Evolutionary conservation across 2,329 filamentous ascomycete species (phyloP).

Genomic region (Amphichorda felina): DNA sequence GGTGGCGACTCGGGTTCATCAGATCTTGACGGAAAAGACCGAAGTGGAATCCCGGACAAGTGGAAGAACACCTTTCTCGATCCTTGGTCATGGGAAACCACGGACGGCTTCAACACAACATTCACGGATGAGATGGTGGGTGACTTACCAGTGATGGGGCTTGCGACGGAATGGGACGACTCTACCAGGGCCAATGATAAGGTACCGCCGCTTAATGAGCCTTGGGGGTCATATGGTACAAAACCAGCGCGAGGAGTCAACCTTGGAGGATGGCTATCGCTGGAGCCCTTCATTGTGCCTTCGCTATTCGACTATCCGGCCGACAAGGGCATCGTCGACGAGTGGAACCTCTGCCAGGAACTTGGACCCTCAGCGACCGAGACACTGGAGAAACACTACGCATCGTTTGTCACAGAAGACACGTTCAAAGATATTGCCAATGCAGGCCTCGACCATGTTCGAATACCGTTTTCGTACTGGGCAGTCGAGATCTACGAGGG

Average conservation of each 20-base stretch:
- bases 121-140: conserved; percentile 81
- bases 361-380: conserved; percentile 56
- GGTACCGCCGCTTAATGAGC: conserved; percentile 63
- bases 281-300: conserved; percentile 93
- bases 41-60: conserved; percentile 46
- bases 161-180: conserved; percentile 80
- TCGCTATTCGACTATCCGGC: conserved; percentile 69
- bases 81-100: conserved; percentile 86
- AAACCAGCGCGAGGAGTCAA: conserved; percentile 83
- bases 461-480: conserved; percentile 95
- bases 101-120: conserved; percentile 83
- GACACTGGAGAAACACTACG: conserved; percentile 83
- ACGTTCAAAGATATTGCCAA: conserved; percentile 76
- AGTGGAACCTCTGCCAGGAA: conserved; percentile 65
- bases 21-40: conserved; percentile 37
- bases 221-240: conserved; percentile 66
- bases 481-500: conserved; percentile 72
- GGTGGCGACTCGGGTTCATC: conserved; percentile 12
- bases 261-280: conserved; percentile 81
- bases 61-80: conserved; percentile 72
- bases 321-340: conserved; percentile 62
- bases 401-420: conserved; percentile 72
- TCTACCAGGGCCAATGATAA: conserved; percentile 64
- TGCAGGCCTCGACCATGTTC: conserved; percentile 91
- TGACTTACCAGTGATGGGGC: conserved; percentile 80